Evolutionary conservation across 805 yeast species (phyloP), one percentile per base, ranked within the genome.

Genomic region (Candida alai): DNA sequence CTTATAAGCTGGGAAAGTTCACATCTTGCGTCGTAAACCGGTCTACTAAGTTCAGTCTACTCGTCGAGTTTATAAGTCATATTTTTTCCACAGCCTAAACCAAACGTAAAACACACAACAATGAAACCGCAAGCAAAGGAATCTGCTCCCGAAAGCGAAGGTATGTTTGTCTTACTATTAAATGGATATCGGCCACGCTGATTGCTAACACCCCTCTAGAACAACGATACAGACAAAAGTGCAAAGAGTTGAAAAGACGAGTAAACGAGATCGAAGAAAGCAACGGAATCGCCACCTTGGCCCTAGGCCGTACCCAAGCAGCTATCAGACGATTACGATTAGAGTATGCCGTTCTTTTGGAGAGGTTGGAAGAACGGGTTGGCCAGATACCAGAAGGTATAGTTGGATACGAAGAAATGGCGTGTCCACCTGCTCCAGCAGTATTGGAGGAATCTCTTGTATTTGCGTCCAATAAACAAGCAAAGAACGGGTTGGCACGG

Each of bases 311-410:
- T 47, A 80, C 94, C 9, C 77, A 84, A 43, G 70, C 77, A 18
- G 76, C 88, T 6, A 78, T 89, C 22, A 77, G 86, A 46, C 66
- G 97, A 43, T 66, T 86, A 29, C 74, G 95, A 38, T 70, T 88
- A 28, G 97, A 93, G 52, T 83, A 93, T 50, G 74, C 89, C 2
- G 64, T 90, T 9, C 62, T 93, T 19, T 61, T 89, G 28, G 96
- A 90, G 53, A 70, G 84, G 40, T 69, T 93, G 26, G 97, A 89
- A 47, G 68, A 68, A 6, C 66, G 77, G 36, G 69, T 76, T 0
- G 37, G 49, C 28, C 44, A 40, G 14, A 44, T 60, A 21, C 62
- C 60, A 10, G 50, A 53, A 20, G 55, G 50, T 4, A 47, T 44
- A 4, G 40, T 40, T 17, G 52, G 48, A 16, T 42, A 41, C 16